Base-by-base conservation (phyloP, 2,329 filamentous ascomycete species). In the Epichloe gansuensis region DNA sequence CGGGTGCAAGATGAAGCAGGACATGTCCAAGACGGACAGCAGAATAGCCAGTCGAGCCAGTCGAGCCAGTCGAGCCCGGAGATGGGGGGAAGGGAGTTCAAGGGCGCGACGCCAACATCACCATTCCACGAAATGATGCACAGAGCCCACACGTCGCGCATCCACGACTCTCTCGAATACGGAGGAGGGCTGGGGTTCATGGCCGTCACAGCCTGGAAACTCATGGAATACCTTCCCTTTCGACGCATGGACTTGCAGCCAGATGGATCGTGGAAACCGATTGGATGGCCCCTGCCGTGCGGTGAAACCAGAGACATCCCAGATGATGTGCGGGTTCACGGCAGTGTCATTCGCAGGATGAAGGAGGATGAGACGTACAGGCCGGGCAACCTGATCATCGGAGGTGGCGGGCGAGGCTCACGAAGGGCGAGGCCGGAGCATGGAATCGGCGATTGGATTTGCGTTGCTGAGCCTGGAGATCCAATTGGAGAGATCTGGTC, bases 151-250 rank as follows among this genome's bases (percentile, higher is more conserved):
- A 62, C 69, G 2, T 71, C 76, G 1, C 67, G 62, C 3, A 77
- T 89, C 42, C 86, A 91, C 62, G 87, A 90, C 63, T 87, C 84
- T 3, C 74, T 90, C 0, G 69, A 76, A 47, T 87, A 80, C 59
- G 73, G 74, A 12, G 76, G 78, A 12, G 85, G 85, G 0, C 70
- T 85, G 4, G 64, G 73, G 0, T 55, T 57, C 25, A 51, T 70
- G 4, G 77, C 81, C 0, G 84, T 88, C 0, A 58, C 84, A 0
- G 76, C 74, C 2, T 91, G 87, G 87, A 85, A 81, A 38, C 64
- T 87, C 23, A 87, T 91, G 86, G 87, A 91, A 61, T 89, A 85
- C 63, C 71, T 91, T 25, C 87, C 87, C 0, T 90, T 91, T 68
- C 77, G 85, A 1, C 75, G 87, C 25, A 90, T 93, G 84, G 87